These are phyloP conservation scores for Gilbertella persicaria DNA, from an alignment of 371 early-diverging fungal species.

Conservation along the genomic window DNA sequence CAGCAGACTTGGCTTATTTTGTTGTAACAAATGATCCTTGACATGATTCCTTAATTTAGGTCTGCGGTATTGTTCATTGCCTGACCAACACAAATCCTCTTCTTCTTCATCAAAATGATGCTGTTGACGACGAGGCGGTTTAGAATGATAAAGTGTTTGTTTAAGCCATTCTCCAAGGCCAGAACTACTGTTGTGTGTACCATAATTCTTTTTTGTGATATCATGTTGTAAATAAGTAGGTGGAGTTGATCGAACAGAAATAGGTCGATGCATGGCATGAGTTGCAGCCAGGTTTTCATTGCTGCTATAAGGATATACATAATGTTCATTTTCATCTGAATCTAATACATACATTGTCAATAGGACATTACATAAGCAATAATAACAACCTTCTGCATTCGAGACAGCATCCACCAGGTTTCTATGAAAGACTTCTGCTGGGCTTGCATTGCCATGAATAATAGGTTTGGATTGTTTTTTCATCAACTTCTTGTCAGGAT, in stretches of 20 bases:
- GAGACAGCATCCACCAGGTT: slow-evolving; percentile 52
- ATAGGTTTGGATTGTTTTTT: slow-evolving; percentile 20
- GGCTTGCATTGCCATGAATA: slow-evolving; percentile 38
- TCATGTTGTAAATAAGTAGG: slow-evolving; percentile 4
- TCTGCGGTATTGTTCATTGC: slow-evolving; percentile 9
- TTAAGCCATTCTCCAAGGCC: slow-evolving; percentile 18
- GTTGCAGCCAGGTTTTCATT: slow-evolving; percentile 10
- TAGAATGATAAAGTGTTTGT: slow-evolving; percentile 1
- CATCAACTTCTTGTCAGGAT: background rate
- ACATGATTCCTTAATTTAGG: slow-evolving; percentile 19
- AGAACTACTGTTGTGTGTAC: background rate
- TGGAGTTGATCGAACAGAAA: slow-evolving; percentile 24
- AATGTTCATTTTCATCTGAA: slow-evolving; percentile 53
- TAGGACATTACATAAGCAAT: too few species aligned
- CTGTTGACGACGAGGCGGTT: slow-evolving; percentile 3
- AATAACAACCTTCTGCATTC: slow-evolving; percentile 49
- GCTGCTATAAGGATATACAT: slow-evolving; percentile 46
- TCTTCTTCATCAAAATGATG: slow-evolving; percentile 15
- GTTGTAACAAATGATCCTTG: slow-evolving; percentile 6
- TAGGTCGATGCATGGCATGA: slow-evolving; percentile 21
- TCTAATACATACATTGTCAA: slow-evolving; percentile 27
- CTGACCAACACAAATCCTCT: slow-evolving; percentile 13
- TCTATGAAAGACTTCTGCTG: slow-evolving; percentile 51
- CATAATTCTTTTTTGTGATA: background rate
- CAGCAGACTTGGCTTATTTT: slow-evolving; percentile 5